phyloP scores from a whole-genome alignment of 495 filamentous ascomycete species.

The Penicillium soppii region DNA sequence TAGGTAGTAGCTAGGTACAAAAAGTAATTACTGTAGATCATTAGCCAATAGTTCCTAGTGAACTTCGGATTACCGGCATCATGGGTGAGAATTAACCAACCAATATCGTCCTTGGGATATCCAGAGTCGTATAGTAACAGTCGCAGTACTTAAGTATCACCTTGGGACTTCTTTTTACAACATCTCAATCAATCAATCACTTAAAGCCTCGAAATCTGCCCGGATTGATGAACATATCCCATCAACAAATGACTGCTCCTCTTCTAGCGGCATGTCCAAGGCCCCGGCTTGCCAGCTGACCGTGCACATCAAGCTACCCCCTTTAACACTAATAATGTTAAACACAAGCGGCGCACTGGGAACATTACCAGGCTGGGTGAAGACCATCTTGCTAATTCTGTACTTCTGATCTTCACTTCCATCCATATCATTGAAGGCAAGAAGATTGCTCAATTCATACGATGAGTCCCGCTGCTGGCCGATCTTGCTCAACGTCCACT shows the following conservation, averaged over 20 bases:
- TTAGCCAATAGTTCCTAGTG: too few species aligned
- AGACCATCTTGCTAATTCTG: constrained; percentile 28
- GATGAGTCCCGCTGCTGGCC: constrained; percentile 23
- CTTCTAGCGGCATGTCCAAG: constrained; percentile 14
- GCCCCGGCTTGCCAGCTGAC: constrained; percentile 27
- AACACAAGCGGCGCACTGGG: constrained; percentile 23
- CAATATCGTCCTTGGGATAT: too few species aligned
- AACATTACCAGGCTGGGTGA: constrained; percentile 26
- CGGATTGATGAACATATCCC: constrained; percentile 17
- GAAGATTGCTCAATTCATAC: constrained; percentile 28
- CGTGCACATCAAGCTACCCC: constrained; percentile 17
- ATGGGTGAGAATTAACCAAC: too few species aligned
- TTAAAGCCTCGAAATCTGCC: constrained; percentile 12
- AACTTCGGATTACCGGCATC: too few species aligned
- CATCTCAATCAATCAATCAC: background rate
- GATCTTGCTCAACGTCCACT: constrained; percentile 22
- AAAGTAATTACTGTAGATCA: too few species aligned
- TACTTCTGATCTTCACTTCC: constrained; percentile 3
- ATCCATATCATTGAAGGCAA: constrained; percentile 19
- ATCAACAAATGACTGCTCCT: constrained; percentile 16
- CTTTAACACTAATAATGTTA: constrained; percentile 26
- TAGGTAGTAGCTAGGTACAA: too few species aligned
- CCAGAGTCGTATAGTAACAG: too few species aligned
- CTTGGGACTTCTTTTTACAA: too few species aligned
- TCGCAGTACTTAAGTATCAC: too few species aligned